Evolutionary conservation across 768 basidiomycete genomes (phyloP), one percentile per base, ranked within the genome.

Genomic region (Amanita fuliginea): DNA sequence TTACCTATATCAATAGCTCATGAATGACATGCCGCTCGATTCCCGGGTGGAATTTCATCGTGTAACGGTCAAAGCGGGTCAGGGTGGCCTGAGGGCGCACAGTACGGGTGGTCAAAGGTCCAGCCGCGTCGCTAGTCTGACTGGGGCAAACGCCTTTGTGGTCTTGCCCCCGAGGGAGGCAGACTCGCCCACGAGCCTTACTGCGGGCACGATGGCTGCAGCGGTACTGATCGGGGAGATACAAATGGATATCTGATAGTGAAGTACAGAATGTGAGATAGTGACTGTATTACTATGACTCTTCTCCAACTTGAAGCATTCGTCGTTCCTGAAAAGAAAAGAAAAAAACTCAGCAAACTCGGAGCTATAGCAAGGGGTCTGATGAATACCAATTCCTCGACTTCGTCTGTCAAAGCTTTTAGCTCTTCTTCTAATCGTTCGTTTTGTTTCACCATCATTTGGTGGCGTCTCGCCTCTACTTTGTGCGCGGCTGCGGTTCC

Each of bases 61-160:
- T 4, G 89, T 83, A 3, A 56, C 78, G 13, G 70, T 93, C 34
- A 65, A 65, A n/a, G 66, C 72, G 1, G 69, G 65, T 2, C 46
- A 58, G 4, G 62, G 64, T 24, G 74, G 74, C 6, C 67, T 89
- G 47, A 71, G 70, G 49, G 91, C 88, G 2, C 76, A 71, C 55
- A 90, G 83, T 48, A 94, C 91, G 0, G 91, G 92, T 19, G 87
- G 89, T 0, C 92, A 95, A 60, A 71, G 90, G 5, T 91, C 89
- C 14, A 88, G 85, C 57, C 72, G 87, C 19, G 82, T 85, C 3
- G 83, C 83, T 10, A 92, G 89, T 56, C 58, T 95, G 43, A 80
- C 75, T 36, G 83, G 83, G 1, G 88, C 89, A 13, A 92, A 93
- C 60, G 90, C 81, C 1, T 65, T 94, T 37, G 78, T 86, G 0